phyloP scores from a whole-genome alignment of 805 yeast genomes.

The Barnettozyma californica region DNA sequence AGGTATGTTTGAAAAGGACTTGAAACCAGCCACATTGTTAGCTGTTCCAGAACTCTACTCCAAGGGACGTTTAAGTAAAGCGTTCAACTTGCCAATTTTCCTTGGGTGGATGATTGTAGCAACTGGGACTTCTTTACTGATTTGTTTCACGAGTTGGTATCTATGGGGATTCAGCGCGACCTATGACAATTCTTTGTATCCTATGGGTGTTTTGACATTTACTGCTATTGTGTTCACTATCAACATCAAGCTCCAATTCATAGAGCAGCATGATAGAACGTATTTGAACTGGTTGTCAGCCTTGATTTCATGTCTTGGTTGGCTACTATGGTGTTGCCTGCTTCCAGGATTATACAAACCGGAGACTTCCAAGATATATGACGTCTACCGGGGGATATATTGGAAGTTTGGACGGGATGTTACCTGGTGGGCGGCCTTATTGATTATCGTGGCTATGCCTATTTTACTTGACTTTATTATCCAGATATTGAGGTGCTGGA shows the following conservation, averaged over 20 bases:
- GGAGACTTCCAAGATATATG: constrained; percentile 54
- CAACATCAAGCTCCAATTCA: constrained; percentile 69
- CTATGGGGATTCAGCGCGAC: constrained; percentile 69
- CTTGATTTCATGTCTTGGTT: constrained; percentile 73
- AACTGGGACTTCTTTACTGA: constrained; percentile 61
- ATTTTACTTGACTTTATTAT: constrained; percentile 60
- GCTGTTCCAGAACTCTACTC: constrained; percentile 89
- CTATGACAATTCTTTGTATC: constrained; percentile 72
- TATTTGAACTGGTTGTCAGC: constrained; percentile 63
- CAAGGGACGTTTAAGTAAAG: constrained; percentile 67
- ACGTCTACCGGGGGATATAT: constrained; percentile 63
- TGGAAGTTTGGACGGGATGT: constrained; percentile 71
- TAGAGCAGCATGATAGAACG: constrained; percentile 76
- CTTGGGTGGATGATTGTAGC: constrained; percentile 76
- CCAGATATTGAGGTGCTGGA: constrained; percentile 48
- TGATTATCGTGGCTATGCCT: constrained; percentile 54
- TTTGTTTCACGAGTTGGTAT: constrained; percentile 61
- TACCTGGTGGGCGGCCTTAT: constrained; percentile 81
- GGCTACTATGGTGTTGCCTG: constrained; percentile 77
- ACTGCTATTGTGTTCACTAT: constrained; percentile 69
- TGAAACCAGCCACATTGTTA: constrained; percentile 78
- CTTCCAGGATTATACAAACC: constrained; percentile 62
- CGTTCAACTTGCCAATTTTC: constrained; percentile 67
- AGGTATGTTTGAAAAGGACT: constrained; percentile 94
- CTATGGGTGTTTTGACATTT: constrained; percentile 72